Percentiles rank a stretch among this genome's conserved stretches.
Evolutionary conservation across 2,329 filamentous ascomycete species (phyloP).

Genomic region (Aspergillus tubingensis): DNA sequence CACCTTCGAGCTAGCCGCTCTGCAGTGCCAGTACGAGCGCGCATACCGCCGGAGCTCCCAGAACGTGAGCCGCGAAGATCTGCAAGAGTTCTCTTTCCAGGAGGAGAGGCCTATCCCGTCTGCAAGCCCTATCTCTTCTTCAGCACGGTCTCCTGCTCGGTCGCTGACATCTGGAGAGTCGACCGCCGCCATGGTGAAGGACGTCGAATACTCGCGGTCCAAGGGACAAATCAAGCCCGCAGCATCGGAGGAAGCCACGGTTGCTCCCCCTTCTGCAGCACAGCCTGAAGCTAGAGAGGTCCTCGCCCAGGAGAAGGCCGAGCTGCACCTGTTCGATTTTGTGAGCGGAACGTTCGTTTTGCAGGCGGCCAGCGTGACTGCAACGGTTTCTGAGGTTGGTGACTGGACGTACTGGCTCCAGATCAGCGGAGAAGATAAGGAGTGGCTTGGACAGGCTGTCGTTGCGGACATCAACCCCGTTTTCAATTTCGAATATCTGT

Average conservation of each 20-base stretch:
- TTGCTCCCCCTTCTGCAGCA: slow-evolving; percentile 61
- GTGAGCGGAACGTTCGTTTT: slow-evolving; percentile 79
- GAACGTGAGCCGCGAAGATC: slow-evolving; percentile 76
- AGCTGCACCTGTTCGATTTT: slow-evolving; percentile 94
- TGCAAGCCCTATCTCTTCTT: slow-evolving; percentile 59
- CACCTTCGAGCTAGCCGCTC: slow-evolving; percentile 77
- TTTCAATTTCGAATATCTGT: slow-evolving; percentile 98
- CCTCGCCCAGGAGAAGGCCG: slow-evolving; percentile 72
- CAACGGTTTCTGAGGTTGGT: slow-evolving; percentile 81
- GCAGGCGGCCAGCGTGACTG: slow-evolving; percentile 73
- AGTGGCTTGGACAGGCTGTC: slow-evolving; percentile 85
- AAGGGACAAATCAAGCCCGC: slow-evolving; percentile 44
- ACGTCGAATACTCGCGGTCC: slow-evolving; percentile 45
- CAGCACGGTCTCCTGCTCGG: slow-evolving; percentile 39
- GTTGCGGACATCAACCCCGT: slow-evolving; percentile 93
- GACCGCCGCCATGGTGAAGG: slow-evolving; percentile 47
- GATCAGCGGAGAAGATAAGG: slow-evolving; percentile 70
- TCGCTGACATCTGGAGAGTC: slow-evolving; percentile 44
- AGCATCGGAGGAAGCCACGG: slow-evolving; percentile 51
- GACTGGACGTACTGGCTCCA: slow-evolving; percentile 97
- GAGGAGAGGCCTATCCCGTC: slow-evolving; percentile 62
- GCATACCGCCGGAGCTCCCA: slow-evolving; percentile 82
- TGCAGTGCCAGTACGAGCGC: slow-evolving; percentile 96
- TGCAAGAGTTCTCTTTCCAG: slow-evolving; percentile 78
- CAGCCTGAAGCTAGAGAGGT: slow-evolving; percentile 71